Conservation (phyloP, 2,329 filamentous ascomycete species). For the Colletotrichum navitas region DNA sequence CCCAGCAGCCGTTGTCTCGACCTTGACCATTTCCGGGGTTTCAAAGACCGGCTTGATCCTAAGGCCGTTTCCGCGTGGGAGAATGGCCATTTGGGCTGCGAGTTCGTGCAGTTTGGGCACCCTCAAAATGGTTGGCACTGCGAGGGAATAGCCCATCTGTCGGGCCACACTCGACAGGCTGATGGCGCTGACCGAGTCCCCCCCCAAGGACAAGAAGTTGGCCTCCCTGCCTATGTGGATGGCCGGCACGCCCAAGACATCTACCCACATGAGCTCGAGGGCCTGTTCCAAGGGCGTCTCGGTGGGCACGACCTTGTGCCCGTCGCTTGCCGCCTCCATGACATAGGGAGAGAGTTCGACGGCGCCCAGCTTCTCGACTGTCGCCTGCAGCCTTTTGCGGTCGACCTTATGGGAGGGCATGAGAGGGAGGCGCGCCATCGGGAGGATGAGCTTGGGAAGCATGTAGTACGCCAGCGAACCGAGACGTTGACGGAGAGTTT, state of each 20-base stretch:
- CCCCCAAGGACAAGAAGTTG: neutral
- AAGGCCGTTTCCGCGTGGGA: neutral
- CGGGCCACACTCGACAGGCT: neutral
- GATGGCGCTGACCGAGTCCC: neutral
- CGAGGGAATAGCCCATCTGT: neutral
- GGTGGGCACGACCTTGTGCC: neutral
- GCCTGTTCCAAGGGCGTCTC: neutral
- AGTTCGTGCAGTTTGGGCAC: neutral
- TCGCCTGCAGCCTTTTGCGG: constrained; percentile 44
- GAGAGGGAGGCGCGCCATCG: constrained; percentile 43
- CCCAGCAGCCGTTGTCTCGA: neutral
- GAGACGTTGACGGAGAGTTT: constrained; percentile 36
- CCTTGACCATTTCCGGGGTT: neutral
- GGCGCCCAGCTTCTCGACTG: neutral
- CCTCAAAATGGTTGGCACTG: neutral
- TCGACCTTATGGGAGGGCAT: constrained; percentile 47
- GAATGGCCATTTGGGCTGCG: neutral
- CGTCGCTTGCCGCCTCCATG: neutral
- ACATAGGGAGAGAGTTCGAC: neutral
- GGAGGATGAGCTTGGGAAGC: constrained; percentile 46
- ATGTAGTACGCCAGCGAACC: constrained; percentile 46
- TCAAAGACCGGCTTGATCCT: neutral
- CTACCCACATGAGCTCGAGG: neutral
- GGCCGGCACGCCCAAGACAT: neutral
- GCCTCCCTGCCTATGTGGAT: neutral